Evolutionary conservation across 2,329 filamentous ascomycete genomes (phyloP), one percentile per base, ranked within the genome.

Genomic region (Arthrobotrys musiformis): DNA sequence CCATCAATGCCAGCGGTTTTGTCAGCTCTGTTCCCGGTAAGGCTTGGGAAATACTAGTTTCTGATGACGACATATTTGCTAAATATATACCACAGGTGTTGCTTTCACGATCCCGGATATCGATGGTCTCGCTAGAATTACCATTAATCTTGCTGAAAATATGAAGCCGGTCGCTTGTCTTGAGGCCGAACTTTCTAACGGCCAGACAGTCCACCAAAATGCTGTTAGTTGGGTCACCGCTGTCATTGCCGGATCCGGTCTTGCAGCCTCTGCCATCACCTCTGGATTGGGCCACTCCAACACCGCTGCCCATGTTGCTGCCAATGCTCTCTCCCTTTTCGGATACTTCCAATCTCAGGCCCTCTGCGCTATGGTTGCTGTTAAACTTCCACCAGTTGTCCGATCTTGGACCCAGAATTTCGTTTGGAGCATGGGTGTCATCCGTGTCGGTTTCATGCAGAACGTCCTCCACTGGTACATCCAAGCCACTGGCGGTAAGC

Each of bases 381-480:
- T 97, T 13, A 86, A 87, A 52, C 88, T 97, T 66, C 94, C 94
- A 8, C 94, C 94, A 0, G 92, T 97, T 78, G 94, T 97, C 66
- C 88, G 92, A 81, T 88, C 94, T 0, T 98, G 94, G 94, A 97
- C 94, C 1, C 94, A 97, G 85, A 94, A 97, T 85, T 97, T 98
- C 85, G 92, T 96, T 83, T 98, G 94, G 94, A 96, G 91, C 82
- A 95, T 98, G 93, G 94, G 94, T 81, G 93, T 98, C 81, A 97
- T 98, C 81, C 89, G 89, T 62, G 87, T 97, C 46, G 87, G 86
- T n/a, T 97, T 97, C 83, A 88, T 97, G 85, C 93, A 98, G 85
- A 87, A 86, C 56, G 92, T 97, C 82, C 92, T 93, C 78, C 97
- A 93, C 37, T 98, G 94, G 94, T 98, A 97, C 83, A 94, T 97